A percentile compares a stretch with the other conserved stretches of the same genome.
Evolutionary conservation across 78 protist genomes (phyloP).

Genomic region (Dictyostelium intermedium): DNA sequence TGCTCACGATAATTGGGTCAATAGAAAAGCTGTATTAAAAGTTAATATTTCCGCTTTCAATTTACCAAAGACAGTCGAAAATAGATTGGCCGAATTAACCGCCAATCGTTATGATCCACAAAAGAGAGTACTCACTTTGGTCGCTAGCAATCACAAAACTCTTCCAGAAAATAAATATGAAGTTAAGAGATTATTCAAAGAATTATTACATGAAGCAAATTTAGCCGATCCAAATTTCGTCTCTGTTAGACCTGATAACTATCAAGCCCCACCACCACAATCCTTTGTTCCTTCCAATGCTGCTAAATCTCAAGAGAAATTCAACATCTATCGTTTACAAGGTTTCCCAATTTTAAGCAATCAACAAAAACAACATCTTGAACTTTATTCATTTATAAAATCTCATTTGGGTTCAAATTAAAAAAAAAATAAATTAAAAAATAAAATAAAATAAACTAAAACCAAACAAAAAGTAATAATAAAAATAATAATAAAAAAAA

Average conservation of each 20-base stretch:
- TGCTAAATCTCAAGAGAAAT: neutral
- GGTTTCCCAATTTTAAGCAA: constrained; percentile 44
- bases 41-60: constrained; percentile 40
- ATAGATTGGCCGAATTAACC: constrained; percentile 30
- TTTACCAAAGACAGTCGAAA: constrained; percentile 21
- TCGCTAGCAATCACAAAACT: constrained; percentile 14
- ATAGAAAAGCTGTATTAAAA: constrained; percentile 29
- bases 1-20: neutral
- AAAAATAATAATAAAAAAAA: neutral
- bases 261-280: neutral
- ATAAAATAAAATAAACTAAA: neutral
- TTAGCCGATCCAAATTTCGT: constrained; percentile 67
- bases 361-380: neutral
- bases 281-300: constrained; percentile 8
- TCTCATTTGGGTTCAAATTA: constrained; percentile 1
- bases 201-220: constrained; percentile 27
- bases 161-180: constrained; percentile 24
- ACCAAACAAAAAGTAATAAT: neutral
- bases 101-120: neutral
- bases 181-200: neutral
- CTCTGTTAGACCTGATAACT: neutral
- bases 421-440: neutral
- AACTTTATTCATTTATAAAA: neutral
- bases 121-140: neutral
- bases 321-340: constrained; percentile 2